Base-by-base conservation (phyloP, 208 protist genomes). In the Novymonas esmeraldas region DNA sequence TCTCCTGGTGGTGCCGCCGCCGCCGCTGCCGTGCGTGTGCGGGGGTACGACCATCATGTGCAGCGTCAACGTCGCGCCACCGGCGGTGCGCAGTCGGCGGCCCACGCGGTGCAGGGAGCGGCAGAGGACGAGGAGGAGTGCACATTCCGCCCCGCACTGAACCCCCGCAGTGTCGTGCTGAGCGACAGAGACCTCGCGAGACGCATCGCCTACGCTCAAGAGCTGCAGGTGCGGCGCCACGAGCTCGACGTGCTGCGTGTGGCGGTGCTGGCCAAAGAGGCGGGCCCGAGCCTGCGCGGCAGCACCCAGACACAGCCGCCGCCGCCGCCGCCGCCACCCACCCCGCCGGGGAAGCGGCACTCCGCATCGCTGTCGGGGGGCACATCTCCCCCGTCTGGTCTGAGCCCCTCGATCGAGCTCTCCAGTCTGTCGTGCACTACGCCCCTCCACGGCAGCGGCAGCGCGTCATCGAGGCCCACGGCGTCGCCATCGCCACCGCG, bases 361-460 rank as follows among this genome's bases (percentile, higher is more conserved):
- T 61, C 74, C 2, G 49, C 54, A 28, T 24, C 49, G 41, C 42
- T 20, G 20, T 38, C 59, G 5, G 33, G n/a, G n/a, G n/a, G 29
- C 31, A 11, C 18, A 10, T 57, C 61, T n/a, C 56, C 22, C 20
- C 24, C 5, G 16, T 52, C 46, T 10, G 44, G 24, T 13, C 20
- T 38, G 29, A 78, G 64, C 36, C 57, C 64, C 0, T 67, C 59
- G 2, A 26, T 72, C 29, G 59, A 87, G 41, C 26, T 87, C 7
- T 87, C 81, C 3, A 87, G 73, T 41, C 49, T 78, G 24, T 87
- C 81, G 20, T 76, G 68, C 44, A 46, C 29, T 39, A 57, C 65
- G 22, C 41, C 59, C 4, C 42, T 22, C 18, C 59, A 33, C 6
- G 33, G 50, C 24, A 39, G 14, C 24, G 22, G 41, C 11, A 44